phyloP scores from a whole-genome alignment of 129 eudicot species.

The Ambrosia artemisiifolia region DNA sequence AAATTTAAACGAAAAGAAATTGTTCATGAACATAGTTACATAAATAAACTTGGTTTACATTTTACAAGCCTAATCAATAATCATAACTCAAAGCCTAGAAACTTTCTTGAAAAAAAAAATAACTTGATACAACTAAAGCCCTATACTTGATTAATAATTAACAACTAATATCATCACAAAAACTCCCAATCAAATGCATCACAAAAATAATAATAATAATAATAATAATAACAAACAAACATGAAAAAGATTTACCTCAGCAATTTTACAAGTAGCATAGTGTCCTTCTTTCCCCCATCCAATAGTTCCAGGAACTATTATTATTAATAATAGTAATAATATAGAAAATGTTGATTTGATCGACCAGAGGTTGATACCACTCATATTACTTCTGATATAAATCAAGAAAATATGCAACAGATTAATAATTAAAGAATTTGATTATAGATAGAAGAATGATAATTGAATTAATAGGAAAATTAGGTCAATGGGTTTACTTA shows the following conservation, averaged over 20 bases:
- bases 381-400: constrained; percentile 37
- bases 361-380: constrained; percentile 31
- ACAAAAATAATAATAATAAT: not conserved
- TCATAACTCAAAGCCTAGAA: not conserved
- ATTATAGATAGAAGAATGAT: not conserved
- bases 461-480: not conserved
- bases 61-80: not conserved
- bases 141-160: not conserved
- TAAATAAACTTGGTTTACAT: no score
- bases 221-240: not conserved
- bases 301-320: constrained; percentile 35
- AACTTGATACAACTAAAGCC: not conserved
- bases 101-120: not conserved
- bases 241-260: constrained; percentile 48
- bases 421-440: constrained; percentile 13
- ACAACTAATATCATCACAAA: not conserved
- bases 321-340: constrained; percentile 21
- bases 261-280: constrained; percentile 73
- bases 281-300: constrained; percentile 98
- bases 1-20: no score
- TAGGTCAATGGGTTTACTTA: constrained; percentile 6
- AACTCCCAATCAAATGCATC: not conserved
- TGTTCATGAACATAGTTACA: no score
- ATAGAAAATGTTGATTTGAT: constrained; percentile 29
- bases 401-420: not conserved